phyloP scores from a whole-genome alignment of 78 protist species.

The Planoprotostelium fungivorum region DNA sequence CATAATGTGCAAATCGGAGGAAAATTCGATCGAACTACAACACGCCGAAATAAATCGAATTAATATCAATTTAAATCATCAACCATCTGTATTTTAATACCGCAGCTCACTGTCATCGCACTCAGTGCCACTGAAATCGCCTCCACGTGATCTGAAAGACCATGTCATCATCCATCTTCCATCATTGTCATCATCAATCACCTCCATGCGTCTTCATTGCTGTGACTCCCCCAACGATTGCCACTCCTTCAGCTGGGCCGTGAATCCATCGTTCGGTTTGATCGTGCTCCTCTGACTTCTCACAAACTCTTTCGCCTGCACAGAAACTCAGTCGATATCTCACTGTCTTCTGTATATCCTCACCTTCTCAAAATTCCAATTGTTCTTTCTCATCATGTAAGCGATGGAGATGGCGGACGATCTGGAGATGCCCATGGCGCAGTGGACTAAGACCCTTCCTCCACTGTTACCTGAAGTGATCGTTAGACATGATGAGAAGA shows the following conservation, averaged over 20 bases:
- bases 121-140: neutral
- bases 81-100: too few species aligned
- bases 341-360: neutral
- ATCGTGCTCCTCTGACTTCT: slow-evolving; percentile 4
- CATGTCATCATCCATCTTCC: too few species aligned
- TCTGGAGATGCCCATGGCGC: slow-evolving; percentile 70
- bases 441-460: slow-evolving; percentile 48
- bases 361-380: neutral
- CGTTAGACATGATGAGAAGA: neutral
- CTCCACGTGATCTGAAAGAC: neutral
- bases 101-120: neutral
- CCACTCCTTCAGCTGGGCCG: slow-evolving; percentile 37
- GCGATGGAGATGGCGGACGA: slow-evolving; percentile 43
- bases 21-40: too few species aligned
- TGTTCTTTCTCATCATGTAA: slow-evolving; percentile 31
- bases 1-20: too few species aligned
- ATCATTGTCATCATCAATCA: too few species aligned
- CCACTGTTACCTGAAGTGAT: neutral
- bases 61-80: neutral
- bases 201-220: too few species aligned
- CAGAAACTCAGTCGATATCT: too few species aligned
- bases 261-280: slow-evolving; percentile 58
- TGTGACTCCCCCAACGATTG: too few species aligned
- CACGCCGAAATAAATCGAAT: too few species aligned
- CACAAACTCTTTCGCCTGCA: neutral